These are phyloP conservation scores for Madurella mycetomatis DNA, from an alignment of 2,329 filamentous ascomycete species.

Conservation along the genomic window DNA sequence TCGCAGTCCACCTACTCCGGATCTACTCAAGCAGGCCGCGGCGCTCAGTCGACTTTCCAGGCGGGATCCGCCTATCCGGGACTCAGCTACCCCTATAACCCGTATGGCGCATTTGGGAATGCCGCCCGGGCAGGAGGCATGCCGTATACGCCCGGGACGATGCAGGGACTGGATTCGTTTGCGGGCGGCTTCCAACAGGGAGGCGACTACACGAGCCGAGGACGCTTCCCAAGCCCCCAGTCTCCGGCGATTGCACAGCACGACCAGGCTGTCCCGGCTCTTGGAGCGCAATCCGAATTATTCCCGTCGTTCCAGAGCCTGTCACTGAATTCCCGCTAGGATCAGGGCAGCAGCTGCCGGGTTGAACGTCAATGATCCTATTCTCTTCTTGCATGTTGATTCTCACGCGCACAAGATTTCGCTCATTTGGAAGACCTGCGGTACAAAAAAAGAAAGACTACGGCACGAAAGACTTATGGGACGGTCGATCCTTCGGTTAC, in stretches of 20 bases:
- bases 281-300: slow-evolving; percentile 55
- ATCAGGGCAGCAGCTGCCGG: not conserved
- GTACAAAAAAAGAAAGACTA: slow-evolving; percentile 22
- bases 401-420: slow-evolving; percentile 12
- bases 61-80: slow-evolving; percentile 38
- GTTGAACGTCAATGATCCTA: slow-evolving; percentile 18
- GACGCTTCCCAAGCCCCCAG: slow-evolving; percentile 43
- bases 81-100: slow-evolving; percentile 38
- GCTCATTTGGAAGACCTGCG: slow-evolving; percentile 17
- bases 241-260: slow-evolving; percentile 30
- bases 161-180: slow-evolving; percentile 41
- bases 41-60: slow-evolving; percentile 41
- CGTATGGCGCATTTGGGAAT: slow-evolving; percentile 42
- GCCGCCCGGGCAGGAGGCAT: slow-evolving; percentile 31
- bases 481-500: slow-evolving; percentile 22
- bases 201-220: slow-evolving; percentile 45
- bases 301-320: slow-evolving; percentile 62
- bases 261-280: slow-evolving; percentile 38
- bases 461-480: slow-evolving; percentile 20
- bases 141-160: slow-evolving; percentile 38
- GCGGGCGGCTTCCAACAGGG: slow-evolving; percentile 37
- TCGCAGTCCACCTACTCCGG: slow-evolving; percentile 36
- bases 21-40: slow-evolving; percentile 36
- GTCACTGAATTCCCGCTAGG: slow-evolving; percentile 61
- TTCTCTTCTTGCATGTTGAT: slow-evolving; percentile 13